phyloP scores from a whole-genome alignment of 352 stramenopile species.

The Chrysophaeum taylorii region DNA sequence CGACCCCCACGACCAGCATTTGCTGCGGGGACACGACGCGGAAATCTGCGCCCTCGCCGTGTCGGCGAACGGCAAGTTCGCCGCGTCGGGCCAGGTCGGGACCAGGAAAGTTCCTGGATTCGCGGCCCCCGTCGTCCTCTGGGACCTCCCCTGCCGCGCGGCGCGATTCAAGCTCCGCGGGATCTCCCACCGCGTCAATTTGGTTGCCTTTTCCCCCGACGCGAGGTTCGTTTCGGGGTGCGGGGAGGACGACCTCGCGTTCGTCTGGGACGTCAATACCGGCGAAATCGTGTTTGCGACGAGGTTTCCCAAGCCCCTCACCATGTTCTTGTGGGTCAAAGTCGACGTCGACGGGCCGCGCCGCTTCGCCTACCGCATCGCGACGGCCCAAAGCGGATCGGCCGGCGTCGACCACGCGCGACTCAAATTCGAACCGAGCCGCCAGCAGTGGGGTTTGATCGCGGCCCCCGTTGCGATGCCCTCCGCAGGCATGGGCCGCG shows the following conservation, averaged over 20 bases:
- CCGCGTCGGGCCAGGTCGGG: constrained; percentile 36
- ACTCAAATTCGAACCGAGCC: constrained; percentile 35
- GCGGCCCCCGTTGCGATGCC: constrained; percentile 29
- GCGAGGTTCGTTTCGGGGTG: constrained; percentile 34
- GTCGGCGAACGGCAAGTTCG: constrained; percentile 26
- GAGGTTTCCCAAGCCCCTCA: constrained; percentile 20
- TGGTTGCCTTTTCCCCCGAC: constrained; percentile 37
- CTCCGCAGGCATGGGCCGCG: constrained; percentile 26
- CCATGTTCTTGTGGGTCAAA: constrained; percentile 20
- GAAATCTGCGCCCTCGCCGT: constrained; percentile 33
- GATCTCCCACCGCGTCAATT: constrained; percentile 25
- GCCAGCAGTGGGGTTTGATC: constrained; percentile 31
- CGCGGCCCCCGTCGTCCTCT: constrained; percentile 37
- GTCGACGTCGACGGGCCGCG: constrained; percentile 13
- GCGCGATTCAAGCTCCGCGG: constrained; percentile 29
- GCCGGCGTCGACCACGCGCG: constrained; percentile 23
- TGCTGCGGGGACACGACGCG: constrained; percentile 40
- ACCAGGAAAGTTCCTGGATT: constrained; percentile 31
- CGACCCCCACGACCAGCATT: constrained; percentile 13
- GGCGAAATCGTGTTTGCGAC: constrained; percentile 36
- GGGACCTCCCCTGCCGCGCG: constrained; percentile 25
- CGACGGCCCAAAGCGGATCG: neutral
- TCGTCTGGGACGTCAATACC: constrained; percentile 42
- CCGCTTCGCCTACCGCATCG: constrained; percentile 19
- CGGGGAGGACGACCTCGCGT: constrained; percentile 31